Conservation (phyloP, 495 filamentous ascomycete species). For the Achaetomiella virescens region DNA sequence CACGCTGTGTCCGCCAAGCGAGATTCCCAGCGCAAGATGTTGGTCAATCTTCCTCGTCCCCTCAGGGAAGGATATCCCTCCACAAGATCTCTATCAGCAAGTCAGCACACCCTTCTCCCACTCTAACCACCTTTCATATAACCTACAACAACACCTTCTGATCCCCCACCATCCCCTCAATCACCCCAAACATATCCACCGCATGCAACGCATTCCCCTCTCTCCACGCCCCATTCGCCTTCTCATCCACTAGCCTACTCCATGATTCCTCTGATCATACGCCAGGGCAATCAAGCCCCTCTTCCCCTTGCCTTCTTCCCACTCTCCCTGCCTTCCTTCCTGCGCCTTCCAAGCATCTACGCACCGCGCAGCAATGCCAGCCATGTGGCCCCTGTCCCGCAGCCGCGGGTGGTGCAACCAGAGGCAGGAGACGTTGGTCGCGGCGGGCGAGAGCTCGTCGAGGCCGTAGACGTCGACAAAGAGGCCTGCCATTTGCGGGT, state of each 20-base stretch:
- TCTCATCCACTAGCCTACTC: slow-evolving; percentile 49
- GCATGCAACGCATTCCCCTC: slow-evolving; percentile 77
- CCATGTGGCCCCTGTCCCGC: slow-evolving; percentile 64
- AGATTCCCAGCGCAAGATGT: slow-evolving; percentile 73
- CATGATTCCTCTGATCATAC: slow-evolving; percentile 91
- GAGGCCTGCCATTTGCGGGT: slow-evolving; percentile 67
- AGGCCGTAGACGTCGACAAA: slow-evolving; percentile 73
- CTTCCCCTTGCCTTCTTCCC: neutral
- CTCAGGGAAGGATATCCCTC: slow-evolving; percentile 61
- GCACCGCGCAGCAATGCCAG: slow-evolving; percentile 32
- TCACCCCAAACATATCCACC: slow-evolving; percentile 70
- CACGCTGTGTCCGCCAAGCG: slow-evolving; percentile 80
- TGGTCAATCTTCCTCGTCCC: slow-evolving; percentile 48
- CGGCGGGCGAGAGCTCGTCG: slow-evolving; percentile 53
- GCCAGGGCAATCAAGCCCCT: slow-evolving; percentile 67
- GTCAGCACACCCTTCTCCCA: neutral
- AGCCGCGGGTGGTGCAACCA: slow-evolving; percentile 84
- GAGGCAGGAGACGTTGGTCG: slow-evolving; percentile 56
- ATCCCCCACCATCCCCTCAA: slow-evolving; percentile 66
- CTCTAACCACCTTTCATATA: neutral
- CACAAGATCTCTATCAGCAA: slow-evolving; percentile 58
- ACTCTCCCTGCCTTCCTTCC: neutral
- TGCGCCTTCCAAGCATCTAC: slow-evolving; percentile 32
- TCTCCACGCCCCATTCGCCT: slow-evolving; percentile 69
- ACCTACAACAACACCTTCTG: slow-evolving; percentile 42